Evolutionary conservation across 345 rosid species (phyloP).

Genomic region (Anastatica hierochuntica): DNA sequence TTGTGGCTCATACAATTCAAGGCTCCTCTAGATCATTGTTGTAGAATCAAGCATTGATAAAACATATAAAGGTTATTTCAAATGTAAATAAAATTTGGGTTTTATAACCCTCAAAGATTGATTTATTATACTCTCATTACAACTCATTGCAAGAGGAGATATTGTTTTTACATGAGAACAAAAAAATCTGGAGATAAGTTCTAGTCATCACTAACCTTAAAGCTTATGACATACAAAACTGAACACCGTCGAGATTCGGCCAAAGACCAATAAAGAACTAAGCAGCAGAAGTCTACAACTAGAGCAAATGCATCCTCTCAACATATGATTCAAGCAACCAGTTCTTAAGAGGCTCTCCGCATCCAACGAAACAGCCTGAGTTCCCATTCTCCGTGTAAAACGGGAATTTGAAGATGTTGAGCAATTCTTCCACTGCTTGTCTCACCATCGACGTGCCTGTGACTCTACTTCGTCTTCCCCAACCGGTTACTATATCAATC

Average conservation of each 20-base stretch:
- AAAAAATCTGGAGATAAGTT: slow-evolving; percentile 16
- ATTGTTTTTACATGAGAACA: not conserved
- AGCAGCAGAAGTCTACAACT: slow-evolving; percentile 16
- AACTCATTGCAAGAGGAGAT: slow-evolving; percentile 11
- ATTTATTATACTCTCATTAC: slow-evolving; percentile 6
- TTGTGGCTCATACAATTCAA: slow-evolving; percentile 63
- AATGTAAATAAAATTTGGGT: slow-evolving; percentile 16
- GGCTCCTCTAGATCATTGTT: slow-evolving; percentile 31
- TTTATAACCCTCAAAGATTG: slow-evolving; percentile 11
- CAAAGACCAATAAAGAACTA: not conserved
- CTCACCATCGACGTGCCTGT: slow-evolving; percentile 81
- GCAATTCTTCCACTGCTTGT: slow-evolving; percentile 74
- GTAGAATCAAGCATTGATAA: slow-evolving; percentile 17
- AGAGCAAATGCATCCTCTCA: slow-evolving; percentile 88
- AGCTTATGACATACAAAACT: slow-evolving; percentile 16
- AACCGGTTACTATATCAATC: slow-evolving; percentile 90
- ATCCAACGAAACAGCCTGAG: slow-evolving; percentile 81
- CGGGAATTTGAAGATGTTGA: slow-evolving; percentile 69
- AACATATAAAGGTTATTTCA: slow-evolving; percentile 1
- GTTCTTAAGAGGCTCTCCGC: slow-evolving; percentile 66
- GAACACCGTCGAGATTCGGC: not conserved
- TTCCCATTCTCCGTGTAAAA: slow-evolving; percentile 79
- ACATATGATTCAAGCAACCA: slow-evolving; percentile 82
- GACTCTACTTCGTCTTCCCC: slow-evolving; percentile 92
- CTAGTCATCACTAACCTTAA: slow-evolving; percentile 5